Evolutionary conservation across 768 basidiomycete species (phyloP), one percentile per base, ranked within the genome.

Genomic region (Tricholoma terreum): DNA sequence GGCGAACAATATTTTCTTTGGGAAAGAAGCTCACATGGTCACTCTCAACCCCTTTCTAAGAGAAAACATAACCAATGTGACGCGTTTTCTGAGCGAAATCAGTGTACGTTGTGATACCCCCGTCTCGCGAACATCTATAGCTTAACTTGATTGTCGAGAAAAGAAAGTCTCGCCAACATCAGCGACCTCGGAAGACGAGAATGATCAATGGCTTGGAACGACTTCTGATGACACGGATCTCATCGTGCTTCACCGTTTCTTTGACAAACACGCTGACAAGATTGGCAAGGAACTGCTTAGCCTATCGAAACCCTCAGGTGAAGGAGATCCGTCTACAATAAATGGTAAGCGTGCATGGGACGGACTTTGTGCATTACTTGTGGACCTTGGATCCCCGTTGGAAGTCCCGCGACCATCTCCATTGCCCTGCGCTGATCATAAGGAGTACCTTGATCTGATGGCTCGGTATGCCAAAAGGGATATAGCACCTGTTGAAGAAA

Each of bases 1-100:
- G 30, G 94, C 94, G 17, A 98, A 97, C 73, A 96, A 97, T 63
- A 88, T 95, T 50, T 85, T 92, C 65, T 96, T 96, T 63, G 92
- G 90, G 10, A 94, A 94, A 69, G 94, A 96, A 64, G 82, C 85
- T 3, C 86, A 92, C 64, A 93, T 94, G 90, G 84, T 84, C 27
- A 77, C 82, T 33, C 69, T 95, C 56, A 95, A 95, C 68, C 77
- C 80, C 11, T 94, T 94, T 73, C 72, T 92, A 27, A 76, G 78
- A 56, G 79, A 75, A 9, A 89, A 91, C 52, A 89, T 92, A 52
- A 75, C 83, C 33, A 84, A 80, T 40, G 84, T 94, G 27, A 90
- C 89, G 2, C 78, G 84, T 36, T 94, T 89, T 73, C 71, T 94
- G 55, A 90, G 83, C 55, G 87, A 89, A 61, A 75, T 92, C 50